Conservation (phyloP, 345 rosid species). For the Syzygium oleosum region DNA sequence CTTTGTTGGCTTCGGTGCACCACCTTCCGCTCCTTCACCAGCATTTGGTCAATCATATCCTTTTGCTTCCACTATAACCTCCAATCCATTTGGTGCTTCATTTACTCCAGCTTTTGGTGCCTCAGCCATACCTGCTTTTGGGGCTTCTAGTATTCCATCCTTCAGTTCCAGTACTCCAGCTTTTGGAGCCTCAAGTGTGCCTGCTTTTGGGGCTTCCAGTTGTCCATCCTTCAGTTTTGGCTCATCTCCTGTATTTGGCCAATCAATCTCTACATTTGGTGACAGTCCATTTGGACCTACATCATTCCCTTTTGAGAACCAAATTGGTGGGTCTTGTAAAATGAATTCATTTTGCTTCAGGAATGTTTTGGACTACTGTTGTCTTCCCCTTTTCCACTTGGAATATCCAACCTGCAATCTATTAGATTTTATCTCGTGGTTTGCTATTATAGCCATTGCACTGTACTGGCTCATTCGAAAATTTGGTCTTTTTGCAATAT, state of each 20-base stretch:
- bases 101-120: conserved; percentile 29
- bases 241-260: conserved; percentile 9
- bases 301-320: conserved; percentile 14
- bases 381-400: too few relatives aligned
- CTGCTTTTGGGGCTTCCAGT: conserved; percentile 10
- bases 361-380: too few relatives aligned
- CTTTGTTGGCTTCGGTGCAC: conserved; percentile 36
- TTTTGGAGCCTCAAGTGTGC: conserved; percentile 2
- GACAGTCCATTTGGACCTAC: conserved; percentile 28
- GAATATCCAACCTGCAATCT: too few relatives aligned
- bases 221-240: conserved; percentile 13
- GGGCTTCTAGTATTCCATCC: conserved; percentile 26
- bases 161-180: conserved; percentile 30
- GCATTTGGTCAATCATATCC: conserved; percentile 41
- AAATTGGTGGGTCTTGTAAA: too few relatives aligned
- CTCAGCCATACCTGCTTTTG: conserved; percentile 24
- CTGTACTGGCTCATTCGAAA: too few relatives aligned
- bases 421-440: too few relatives aligned
- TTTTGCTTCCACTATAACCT: conserved; percentile 28
- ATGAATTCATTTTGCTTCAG: too few relatives aligned
- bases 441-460: too few relatives aligned
- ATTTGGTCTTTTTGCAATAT: too few relatives aligned
- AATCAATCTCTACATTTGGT: conserved; percentile 39
- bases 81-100: conserved; percentile 43
- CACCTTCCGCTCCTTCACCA: conserved; percentile 23